A percentile compares a stretch with the other conserved stretches of the same genome.
Conservation (phyloP, 495 filamentous ascomycete genomes). For the Hyphodiscus hymeniophilus region DNA sequence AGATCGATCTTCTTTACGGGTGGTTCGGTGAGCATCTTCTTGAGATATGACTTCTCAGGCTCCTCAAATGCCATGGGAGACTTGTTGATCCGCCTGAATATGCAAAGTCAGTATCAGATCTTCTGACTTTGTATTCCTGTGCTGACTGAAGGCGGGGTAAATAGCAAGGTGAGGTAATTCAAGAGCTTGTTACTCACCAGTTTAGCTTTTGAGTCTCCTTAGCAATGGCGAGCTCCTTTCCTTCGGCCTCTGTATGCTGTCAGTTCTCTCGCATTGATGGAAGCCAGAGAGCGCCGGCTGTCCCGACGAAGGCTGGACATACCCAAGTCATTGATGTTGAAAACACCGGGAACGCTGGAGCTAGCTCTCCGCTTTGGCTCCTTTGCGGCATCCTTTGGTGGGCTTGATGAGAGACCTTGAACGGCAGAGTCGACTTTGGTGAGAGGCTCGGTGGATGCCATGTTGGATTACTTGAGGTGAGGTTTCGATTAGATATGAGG, state of each 20-base stretch:
- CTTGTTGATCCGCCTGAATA: constrained; percentile 93
- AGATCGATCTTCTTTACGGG: constrained; percentile 91
- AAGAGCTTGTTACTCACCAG: constrained; percentile 53
- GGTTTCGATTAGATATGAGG: too few relatives aligned
- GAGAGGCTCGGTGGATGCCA: constrained; percentile 33
- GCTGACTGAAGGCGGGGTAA: constrained; percentile 13
- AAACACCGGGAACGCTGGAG: constrained; percentile 59
- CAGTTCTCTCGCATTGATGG: constrained; percentile 11
- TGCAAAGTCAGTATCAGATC: too few relatives aligned
- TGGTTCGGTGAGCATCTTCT: constrained; percentile 69
- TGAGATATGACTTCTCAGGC: constrained; percentile 66
- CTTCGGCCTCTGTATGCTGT: constrained; percentile 54
- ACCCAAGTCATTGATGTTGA: constrained; percentile 84
- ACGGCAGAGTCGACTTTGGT: constrained; percentile 84
- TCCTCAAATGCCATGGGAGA: constrained; percentile 62
- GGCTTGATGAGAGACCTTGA: constrained; percentile 61
- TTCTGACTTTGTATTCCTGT: too few relatives aligned
- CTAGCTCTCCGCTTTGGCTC: constrained; percentile 53
- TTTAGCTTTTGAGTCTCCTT: constrained; percentile 84
- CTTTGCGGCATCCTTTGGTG: constrained; percentile 48
- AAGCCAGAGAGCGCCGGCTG: constrained; percentile 1
- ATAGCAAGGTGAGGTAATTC: neutral
- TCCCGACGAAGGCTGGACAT: constrained; percentile 25
- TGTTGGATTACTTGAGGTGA: constrained; percentile 13
- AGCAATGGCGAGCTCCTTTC: constrained; percentile 67